phyloP scores from a whole-genome alignment of 2,329 filamentous ascomycete genomes.

The Monilinia fructicola region DNA sequence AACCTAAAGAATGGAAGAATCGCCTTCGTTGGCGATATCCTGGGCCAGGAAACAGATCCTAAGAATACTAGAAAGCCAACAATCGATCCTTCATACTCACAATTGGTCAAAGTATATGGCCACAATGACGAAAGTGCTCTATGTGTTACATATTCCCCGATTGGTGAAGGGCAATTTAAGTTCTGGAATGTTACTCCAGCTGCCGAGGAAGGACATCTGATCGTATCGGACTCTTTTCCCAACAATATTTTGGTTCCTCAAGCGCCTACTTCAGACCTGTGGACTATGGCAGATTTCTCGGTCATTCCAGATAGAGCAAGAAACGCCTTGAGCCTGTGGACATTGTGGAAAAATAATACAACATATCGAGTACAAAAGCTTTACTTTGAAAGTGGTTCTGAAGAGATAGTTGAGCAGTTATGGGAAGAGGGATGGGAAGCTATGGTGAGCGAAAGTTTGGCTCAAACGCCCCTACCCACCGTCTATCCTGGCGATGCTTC shows the following conservation, averaged over 20 bases:
- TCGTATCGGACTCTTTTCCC: slow-evolving; percentile 71
- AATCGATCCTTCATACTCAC: slow-evolving; percentile 75
- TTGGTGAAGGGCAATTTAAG: slow-evolving; percentile 87
- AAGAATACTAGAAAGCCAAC: slow-evolving; percentile 72
- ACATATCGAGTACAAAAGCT: slow-evolving; percentile 73
- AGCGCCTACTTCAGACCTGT: slow-evolving; percentile 71
- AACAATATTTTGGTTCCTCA: slow-evolving; percentile 64
- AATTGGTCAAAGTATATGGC: slow-evolving; percentile 72
- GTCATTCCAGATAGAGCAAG: slow-evolving; percentile 53
- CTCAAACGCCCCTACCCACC: slow-evolving; percentile 53
- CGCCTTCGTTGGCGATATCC: slow-evolving; percentile 72
- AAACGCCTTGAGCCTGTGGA: slow-evolving; percentile 64
- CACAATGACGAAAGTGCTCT: slow-evolving; percentile 52
- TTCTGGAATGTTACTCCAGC: slow-evolving; percentile 73
- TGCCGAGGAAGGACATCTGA: slow-evolving; percentile 58
- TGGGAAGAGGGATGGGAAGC: slow-evolving; percentile 71
- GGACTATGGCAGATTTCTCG: slow-evolving; percentile 77
- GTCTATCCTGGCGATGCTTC: slow-evolving; percentile 64
- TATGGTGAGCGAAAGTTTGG: slow-evolving; percentile 60
- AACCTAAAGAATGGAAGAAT: slow-evolving; percentile 79
- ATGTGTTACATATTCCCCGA: slow-evolving; percentile 82
- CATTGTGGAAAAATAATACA: slow-evolving; percentile 82
- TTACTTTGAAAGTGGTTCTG: slow-evolving; percentile 59
- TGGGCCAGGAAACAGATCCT: slow-evolving; percentile 64
- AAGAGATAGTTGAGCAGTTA: slow-evolving; percentile 37